These are phyloP conservation scores for Neobulgaria alba DNA, from an alignment of 2,329 filamentous ascomycete species.

Conservation along the genomic window DNA sequence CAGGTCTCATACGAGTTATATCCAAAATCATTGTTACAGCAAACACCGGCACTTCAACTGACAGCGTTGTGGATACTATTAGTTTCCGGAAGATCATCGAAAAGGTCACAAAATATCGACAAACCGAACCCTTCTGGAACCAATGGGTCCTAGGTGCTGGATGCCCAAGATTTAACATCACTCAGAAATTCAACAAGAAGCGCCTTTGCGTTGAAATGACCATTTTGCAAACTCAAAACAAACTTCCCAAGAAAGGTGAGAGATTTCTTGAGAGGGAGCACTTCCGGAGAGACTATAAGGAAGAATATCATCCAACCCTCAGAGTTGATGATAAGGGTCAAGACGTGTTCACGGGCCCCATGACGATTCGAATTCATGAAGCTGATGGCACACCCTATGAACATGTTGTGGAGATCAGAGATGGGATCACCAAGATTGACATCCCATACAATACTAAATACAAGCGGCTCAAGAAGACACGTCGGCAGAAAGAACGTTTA, in stretches of 20 bases:
- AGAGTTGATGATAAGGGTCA: slow-evolving; percentile 63
- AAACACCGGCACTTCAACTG: slow-evolving; percentile 67
- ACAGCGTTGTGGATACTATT: slow-evolving; percentile 61
- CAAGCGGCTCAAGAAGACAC: slow-evolving; percentile 86
- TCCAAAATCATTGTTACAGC: slow-evolving; percentile 79
- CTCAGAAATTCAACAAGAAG: slow-evolving; percentile 95
- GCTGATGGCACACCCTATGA: slow-evolving; percentile 97
- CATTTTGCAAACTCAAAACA: slow-evolving; percentile 63
- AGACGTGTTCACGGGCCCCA: slow-evolving; percentile 84
- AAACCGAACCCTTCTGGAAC: slow-evolving; percentile 78
- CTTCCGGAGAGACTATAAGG: slow-evolving; percentile 79
- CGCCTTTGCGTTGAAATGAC: slow-evolving; percentile 88
- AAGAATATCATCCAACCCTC: slow-evolving; percentile 55
- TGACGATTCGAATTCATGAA: slow-evolving; percentile 97
- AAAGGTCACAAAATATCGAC: slow-evolving; percentile 73
- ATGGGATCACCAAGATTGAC: slow-evolving; percentile 75
- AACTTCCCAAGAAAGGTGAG: slow-evolving; percentile 28
- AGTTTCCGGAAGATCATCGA: slow-evolving; percentile 79
- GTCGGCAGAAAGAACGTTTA: slow-evolving; percentile 70
- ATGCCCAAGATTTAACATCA: slow-evolving; percentile 79
- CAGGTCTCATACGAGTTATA: slow-evolving; percentile 73
- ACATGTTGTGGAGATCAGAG: slow-evolving; percentile 92
- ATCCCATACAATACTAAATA: slow-evolving; percentile 99
- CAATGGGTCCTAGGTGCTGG: slow-evolving; percentile 89
- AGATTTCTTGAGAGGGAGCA: slow-evolving; percentile 53